Evolutionary conservation across 2,329 filamentous ascomycete genomes (phyloP).

Genomic region (Microsporum ferrugineum): DNA sequence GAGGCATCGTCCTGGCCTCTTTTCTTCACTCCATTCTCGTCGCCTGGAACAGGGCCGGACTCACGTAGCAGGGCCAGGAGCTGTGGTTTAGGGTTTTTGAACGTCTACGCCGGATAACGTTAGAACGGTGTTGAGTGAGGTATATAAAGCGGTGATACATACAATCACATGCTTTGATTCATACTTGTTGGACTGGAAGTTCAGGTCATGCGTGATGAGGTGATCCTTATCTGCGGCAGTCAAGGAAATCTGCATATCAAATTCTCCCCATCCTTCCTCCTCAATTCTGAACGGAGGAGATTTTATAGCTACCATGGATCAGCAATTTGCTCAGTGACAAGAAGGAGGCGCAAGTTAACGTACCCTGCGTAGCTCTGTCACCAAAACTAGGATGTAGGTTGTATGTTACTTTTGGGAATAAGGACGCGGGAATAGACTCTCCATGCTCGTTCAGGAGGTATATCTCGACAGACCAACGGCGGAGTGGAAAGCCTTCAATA

Average conservation of each 20-base stretch:
- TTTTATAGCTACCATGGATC: slow-evolving; percentile 51
- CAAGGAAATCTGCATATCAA: slow-evolving; percentile 82
- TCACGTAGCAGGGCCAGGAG: slow-evolving; percentile 68
- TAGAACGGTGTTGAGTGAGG: background rate
- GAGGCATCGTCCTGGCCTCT: slow-evolving; percentile 52
- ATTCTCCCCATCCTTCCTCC: slow-evolving; percentile 97
- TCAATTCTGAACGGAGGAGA: slow-evolving; percentile 77
- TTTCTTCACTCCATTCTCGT: slow-evolving; percentile 51
- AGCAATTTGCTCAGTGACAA: background rate
- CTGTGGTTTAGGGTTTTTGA: slow-evolving; percentile 87
- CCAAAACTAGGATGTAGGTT: slow-evolving; percentile 90
- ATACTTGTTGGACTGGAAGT: slow-evolving; percentile 73
- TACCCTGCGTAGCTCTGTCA: slow-evolving; percentile 69
- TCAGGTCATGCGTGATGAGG: slow-evolving; percentile 73
- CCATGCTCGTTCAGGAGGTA: slow-evolving; percentile 76
- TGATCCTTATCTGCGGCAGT: slow-evolving; percentile 81
- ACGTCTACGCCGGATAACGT: slow-evolving; percentile 40
- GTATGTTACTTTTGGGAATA: slow-evolving; percentile 89
- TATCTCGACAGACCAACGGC: slow-evolving; percentile 80
- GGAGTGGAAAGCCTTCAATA: slow-evolving; percentile 81
- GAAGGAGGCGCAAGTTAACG: slow-evolving; percentile 26
- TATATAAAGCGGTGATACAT: slow-evolving; percentile 23
- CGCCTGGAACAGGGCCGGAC: slow-evolving; percentile 71
- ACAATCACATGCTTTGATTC: slow-evolving; percentile 68
- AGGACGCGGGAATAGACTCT: slow-evolving; percentile 66